These are phyloP conservation scores for Beta corolliflora DNA, from an alignment of 179 eudicot genomes.

Conservation along the genomic window DNA sequence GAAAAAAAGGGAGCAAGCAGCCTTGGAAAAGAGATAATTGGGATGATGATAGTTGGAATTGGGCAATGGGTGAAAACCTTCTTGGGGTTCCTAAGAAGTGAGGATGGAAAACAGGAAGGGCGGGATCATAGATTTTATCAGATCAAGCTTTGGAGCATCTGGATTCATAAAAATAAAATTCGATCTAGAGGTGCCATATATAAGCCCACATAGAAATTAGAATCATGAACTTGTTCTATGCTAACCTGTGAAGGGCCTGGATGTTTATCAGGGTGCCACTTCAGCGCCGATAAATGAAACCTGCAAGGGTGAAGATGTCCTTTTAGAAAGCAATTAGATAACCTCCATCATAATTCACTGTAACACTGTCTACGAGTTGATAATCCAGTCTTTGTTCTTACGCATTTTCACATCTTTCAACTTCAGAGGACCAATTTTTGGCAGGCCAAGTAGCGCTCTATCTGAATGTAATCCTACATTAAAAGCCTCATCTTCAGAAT, in stretches of 20 bases:
- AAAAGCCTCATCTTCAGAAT: slow-evolving; percentile 45
- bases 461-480: slow-evolving; percentile 55
- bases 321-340: background rate
- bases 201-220: too few species aligned
- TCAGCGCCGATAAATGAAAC: slow-evolving; percentile 77
- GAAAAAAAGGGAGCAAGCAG: too few species aligned
- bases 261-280: slow-evolving; percentile 98
- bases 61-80: too few species aligned
- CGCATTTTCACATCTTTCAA: slow-evolving; percentile 91
- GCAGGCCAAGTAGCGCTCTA: slow-evolving; percentile 73
- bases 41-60: too few species aligned
- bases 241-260: slow-evolving; percentile 87
- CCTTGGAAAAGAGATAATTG: too few species aligned
- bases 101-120: too few species aligned
- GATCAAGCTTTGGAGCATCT: too few species aligned
- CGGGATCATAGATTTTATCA: too few species aligned
- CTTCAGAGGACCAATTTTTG: slow-evolving; percentile 63
- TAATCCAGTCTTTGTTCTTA: slow-evolving; percentile 36
- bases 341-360: background rate
- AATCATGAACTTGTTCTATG: background rate
- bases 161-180: too few species aligned
- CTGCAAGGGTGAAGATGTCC: slow-evolving; percentile 47
- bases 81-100: too few species aligned
- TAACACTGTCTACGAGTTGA: background rate
- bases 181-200: too few species aligned